A percentile compares a stretch with the other conserved stretches of the same genome.
Conservation (phyloP, 1,139 yeast species). For the Fermentozyma sake region DNA sequence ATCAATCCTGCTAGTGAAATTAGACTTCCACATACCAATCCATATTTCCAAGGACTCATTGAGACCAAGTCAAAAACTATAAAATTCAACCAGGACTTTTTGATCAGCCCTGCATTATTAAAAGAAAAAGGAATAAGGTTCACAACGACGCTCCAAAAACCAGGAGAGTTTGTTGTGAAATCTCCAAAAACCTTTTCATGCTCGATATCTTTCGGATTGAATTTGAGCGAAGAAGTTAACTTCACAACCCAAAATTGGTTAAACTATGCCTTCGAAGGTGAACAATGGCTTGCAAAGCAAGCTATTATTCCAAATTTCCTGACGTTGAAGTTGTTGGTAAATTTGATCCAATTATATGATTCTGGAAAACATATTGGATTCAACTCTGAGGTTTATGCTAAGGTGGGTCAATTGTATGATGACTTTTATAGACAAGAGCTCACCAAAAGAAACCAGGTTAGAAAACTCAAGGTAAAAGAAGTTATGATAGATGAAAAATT, state of each 20-base stretch:
- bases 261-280: conserved; percentile 42
- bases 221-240: conserved; percentile 50
- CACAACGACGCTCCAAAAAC: conserved; percentile 46
- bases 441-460: conserved; percentile 30
- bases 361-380: conserved; percentile 24
- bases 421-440: conserved; percentile 36
- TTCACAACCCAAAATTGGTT: conserved; percentile 63
- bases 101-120: conserved; percentile 48
- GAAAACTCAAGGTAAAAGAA: conserved; percentile 32
- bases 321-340: conserved; percentile 41
- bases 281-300: conserved; percentile 51
- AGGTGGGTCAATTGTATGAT: conserved; percentile 29
- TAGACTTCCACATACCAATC: conserved; percentile 22
- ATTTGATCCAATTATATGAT: conserved; percentile 42
- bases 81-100: conserved; percentile 33
- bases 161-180: conserved; percentile 57
- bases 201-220: conserved; percentile 49
- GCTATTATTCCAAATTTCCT: conserved; percentile 49
- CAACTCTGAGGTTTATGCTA: conserved; percentile 23
- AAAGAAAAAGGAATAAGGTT: conserved; percentile 43
- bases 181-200: conserved; percentile 54
- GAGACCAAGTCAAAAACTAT: conserved; percentile 11
- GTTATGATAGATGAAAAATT: conserved; percentile 29
- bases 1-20: conserved; percentile 21
- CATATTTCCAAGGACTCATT: conserved; percentile 22